These are phyloP conservation scores for Penicillium riverlandense DNA, from an alignment of 495 filamentous ascomycete species.

Conservation along the genomic window DNA sequence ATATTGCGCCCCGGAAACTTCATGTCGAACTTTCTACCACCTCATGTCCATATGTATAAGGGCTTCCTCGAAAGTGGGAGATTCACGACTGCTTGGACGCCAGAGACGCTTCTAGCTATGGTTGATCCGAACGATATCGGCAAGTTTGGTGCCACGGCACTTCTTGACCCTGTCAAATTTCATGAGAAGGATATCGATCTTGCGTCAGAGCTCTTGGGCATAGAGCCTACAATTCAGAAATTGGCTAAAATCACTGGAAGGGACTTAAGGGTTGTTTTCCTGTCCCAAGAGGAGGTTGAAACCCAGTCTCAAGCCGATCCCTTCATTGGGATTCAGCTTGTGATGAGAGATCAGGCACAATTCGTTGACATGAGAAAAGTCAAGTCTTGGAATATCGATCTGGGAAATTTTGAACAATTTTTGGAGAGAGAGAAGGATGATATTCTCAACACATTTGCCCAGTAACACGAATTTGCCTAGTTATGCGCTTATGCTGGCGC, in stretches of 20 bases:
- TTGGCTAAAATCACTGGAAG: slow-evolving; percentile 25
- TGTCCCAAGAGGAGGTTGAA: slow-evolving; percentile 32
- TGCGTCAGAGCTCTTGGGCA: slow-evolving; percentile 25
- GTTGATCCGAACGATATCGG: slow-evolving; percentile 44
- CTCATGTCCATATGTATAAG: slow-evolving; percentile 27
- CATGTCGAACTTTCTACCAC: slow-evolving; percentile 42
- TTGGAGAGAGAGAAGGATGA: slow-evolving; percentile 27
- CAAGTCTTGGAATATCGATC: slow-evolving; percentile 19
- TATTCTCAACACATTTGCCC: slow-evolving; percentile 12
- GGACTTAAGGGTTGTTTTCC: slow-evolving; percentile 21
- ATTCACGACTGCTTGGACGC: slow-evolving; percentile 23
- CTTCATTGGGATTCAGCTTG: slow-evolving; percentile 20
- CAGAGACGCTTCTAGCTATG: slow-evolving; percentile 25
- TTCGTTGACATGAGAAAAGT: slow-evolving; percentile 30
- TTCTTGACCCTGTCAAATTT: slow-evolving; percentile 32
- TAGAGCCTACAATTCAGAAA: slow-evolving; percentile 21
- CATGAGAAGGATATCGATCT: slow-evolving; percentile 28
- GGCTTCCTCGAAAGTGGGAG: slow-evolving; percentile 25
- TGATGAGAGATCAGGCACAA: slow-evolving; percentile 19
- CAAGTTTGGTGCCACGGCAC: slow-evolving; percentile 34
- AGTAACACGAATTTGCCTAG: no score
- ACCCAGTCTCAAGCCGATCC: slow-evolving; percentile 18
- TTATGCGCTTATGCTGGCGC: no score
- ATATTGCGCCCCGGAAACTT: slow-evolving; percentile 40
- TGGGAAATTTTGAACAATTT: slow-evolving; percentile 30